Evolutionary conservation across 306 rosid genomes (phyloP), one percentile per base, ranked within the genome.

Genomic region (Cercis canadensis): DNA sequence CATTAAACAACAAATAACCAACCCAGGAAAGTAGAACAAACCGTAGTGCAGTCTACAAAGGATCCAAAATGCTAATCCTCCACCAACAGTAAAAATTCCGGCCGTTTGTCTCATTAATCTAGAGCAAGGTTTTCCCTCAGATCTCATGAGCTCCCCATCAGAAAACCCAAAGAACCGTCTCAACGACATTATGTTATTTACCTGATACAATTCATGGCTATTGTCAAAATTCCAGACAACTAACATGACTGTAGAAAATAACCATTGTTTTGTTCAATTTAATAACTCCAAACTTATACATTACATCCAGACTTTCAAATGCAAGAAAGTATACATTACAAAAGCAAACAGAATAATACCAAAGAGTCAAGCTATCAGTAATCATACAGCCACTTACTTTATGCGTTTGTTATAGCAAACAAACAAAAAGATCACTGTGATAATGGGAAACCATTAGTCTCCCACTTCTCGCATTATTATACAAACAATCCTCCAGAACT

Each of bases 41-140:
- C 98, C 98, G 32, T 91, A 91, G 57, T 94, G 97, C 83, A 94
- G 57, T 70, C 96, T 76, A 60, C 97, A 87, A 50, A 94, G 97
- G 69, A 91, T 60, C 97, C 98, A 94, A 82, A 90, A 90, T 24
- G 75, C 88, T 51, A 94, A 80, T 58, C 83, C 96, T 76, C 98
- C 98, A 47, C 95, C 97, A 65, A 94, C 97, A 55, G 84, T 79
- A 62, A 62, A 94, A 61, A 94, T 83, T 29, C 87, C 96, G 0
- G 97, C 98, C 0, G 96, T 91, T 51, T 94, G 98, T 60, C 89
- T 87, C 89, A 80, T 90, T 69, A 94, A 67, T 78, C 94, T 87
- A 16, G 98, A 85, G 68, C 97, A 94, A 8, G 98, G 96, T 78
- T 90, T 94, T 36, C 70, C 50, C 74, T 94, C 97, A 6, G 97